Evolutionary conservation across 139 green algal genomes (phyloP), one percentile per base, ranked within the genome.

Genomic region (Limnomonas spitsbergensis): DNA sequence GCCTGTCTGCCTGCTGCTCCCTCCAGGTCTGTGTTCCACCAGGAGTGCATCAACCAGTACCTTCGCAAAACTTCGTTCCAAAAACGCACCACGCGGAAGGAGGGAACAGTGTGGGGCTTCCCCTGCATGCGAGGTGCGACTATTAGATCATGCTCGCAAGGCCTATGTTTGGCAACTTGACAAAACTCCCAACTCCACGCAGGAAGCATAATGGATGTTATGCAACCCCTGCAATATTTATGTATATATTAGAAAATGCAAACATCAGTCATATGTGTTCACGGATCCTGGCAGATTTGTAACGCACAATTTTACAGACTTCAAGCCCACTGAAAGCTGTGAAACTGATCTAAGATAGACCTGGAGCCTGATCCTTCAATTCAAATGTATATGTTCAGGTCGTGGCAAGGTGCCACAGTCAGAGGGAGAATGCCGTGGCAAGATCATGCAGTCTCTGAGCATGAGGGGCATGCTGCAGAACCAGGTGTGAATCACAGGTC

Each of bases 301-400:
- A n/a, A n/a, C n/a, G n/a, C n/a, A n/a, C n/a, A n/a, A n/a, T n/a
- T n/a, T n/a, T n/a, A n/a, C n/a, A n/a, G n/a, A n/a, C n/a, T n/a
- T n/a, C n/a, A n/a, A n/a, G n/a, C n/a, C n/a, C n/a, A n/a, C n/a
- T n/a, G n/a, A n/a, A n/a, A n/a, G n/a, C n/a, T n/a, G n/a, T n/a
- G n/a, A n/a, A n/a, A n/a, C n/a, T n/a, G n/a, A n/a, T n/a, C n/a
- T 61, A 14, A 61, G 47, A 29, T 61, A 61, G 20, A 61, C 14
- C 20, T 61, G 14, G 14, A 20, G 14, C 47, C 14, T 29, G 20
- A 61, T 61, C 47, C 20, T 61, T 20, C 47, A 61, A 14, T 61
- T 61, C 20, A 61, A 61, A 61, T n/a, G n/a, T n/a, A n/a, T n/a
- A n/a, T n/a, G n/a, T n/a, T n/a, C 14, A 61, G 47, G 47, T 61